Conservation (phyloP, 2,329 filamentous ascomycete genomes). For the Rhinocladiella similis region DNA sequence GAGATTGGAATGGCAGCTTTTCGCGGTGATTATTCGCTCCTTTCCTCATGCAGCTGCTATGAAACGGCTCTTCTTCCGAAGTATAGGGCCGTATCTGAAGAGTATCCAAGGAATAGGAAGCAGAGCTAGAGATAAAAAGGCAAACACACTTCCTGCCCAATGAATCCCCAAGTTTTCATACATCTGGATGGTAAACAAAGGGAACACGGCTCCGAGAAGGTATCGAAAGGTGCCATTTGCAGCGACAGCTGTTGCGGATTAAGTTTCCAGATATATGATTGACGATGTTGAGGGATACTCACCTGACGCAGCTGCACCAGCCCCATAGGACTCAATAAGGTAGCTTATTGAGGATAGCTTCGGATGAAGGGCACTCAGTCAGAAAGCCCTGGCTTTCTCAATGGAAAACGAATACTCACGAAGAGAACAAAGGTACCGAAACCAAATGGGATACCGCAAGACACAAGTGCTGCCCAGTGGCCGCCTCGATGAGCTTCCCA, state of each 20-base stretch:
- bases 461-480: slow-evolving; percentile 38
- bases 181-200: slow-evolving; percentile 65
- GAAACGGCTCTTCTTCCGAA: slow-evolving; percentile 37
- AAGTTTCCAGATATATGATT: background rate
- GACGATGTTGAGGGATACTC: background rate
- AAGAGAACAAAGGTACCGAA: slow-evolving; percentile 27
- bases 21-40: background rate
- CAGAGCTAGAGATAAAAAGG: slow-evolving; percentile 58
- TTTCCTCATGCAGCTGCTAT: slow-evolving; percentile 5
- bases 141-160: slow-evolving; percentile 73
- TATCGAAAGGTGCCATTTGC: slow-evolving; percentile 36
- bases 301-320: slow-evolving; percentile 24
- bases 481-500: slow-evolving; percentile 44
- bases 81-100: slow-evolving; percentile 39
- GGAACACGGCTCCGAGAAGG: slow-evolving; percentile 11
- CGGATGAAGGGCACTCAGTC: background rate
- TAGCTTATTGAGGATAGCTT: slow-evolving; percentile 47
- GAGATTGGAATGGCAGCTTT: background rate
- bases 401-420: background rate
- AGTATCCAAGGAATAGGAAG: slow-evolving; percentile 75
- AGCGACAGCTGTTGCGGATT: slow-evolving; percentile 30
- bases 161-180: slow-evolving; percentile 63
- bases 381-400: background rate
- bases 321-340: slow-evolving; percentile 31
- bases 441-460: slow-evolving; percentile 27